These are phyloP conservation scores for Cryptococcus sp. DNA, from an alignment of 1,284 basidiomycete species.

Conservation along the genomic window DNA sequence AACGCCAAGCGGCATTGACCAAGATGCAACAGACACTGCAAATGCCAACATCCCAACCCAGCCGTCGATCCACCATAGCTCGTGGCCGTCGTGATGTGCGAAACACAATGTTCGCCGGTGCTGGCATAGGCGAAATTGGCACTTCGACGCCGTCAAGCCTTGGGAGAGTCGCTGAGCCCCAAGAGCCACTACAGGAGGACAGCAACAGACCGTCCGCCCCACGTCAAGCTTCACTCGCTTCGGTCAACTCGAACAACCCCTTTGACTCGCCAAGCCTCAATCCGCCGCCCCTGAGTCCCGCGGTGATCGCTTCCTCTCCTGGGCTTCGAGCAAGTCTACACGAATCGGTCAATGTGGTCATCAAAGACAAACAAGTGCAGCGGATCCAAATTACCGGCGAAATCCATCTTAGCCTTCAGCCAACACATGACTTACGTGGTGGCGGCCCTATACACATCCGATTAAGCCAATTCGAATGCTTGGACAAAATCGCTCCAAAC, in stretches of 20 bases:
- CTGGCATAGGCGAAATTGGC: slow-evolving; percentile 11
- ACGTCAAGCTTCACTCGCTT: slow-evolving; percentile 34
- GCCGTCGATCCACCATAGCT: slow-evolving; percentile 51
- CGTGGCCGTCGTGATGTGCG: slow-evolving; percentile 56
- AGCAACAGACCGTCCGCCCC: slow-evolving; percentile 7
- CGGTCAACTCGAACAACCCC: slow-evolving; percentile 43
- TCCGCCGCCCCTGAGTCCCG: slow-evolving; percentile 5
- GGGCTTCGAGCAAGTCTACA: slow-evolving; percentile 54
- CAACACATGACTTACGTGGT: slow-evolving; percentile 6
- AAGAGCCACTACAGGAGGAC: slow-evolving; percentile 15
- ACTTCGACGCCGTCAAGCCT: slow-evolving; percentile 9
- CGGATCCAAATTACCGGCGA: slow-evolving; percentile 59
- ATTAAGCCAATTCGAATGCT: slow-evolving; percentile 54
- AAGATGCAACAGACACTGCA: slow-evolving; percentile 57
- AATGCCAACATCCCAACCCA: slow-evolving; percentile 37
- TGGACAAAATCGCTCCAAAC: slow-evolving; percentile 59
- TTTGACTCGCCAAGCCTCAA: slow-evolving; percentile 42
- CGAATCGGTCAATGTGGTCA: slow-evolving; percentile 58
- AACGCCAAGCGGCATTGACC: slow-evolving; percentile 56
- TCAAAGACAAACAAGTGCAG: slow-evolving; percentile 49
- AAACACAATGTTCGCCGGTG: slow-evolving; percentile 52
- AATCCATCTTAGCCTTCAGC: slow-evolving; percentile 45
- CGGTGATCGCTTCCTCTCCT: slow-evolving; percentile 10
- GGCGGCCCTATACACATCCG: slow-evolving; percentile 51
- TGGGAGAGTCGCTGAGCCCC: slow-evolving; percentile 19